Base-by-base conservation (phyloP, 1,284 basidiomycete species). In the Peniophora sp. region DNA sequence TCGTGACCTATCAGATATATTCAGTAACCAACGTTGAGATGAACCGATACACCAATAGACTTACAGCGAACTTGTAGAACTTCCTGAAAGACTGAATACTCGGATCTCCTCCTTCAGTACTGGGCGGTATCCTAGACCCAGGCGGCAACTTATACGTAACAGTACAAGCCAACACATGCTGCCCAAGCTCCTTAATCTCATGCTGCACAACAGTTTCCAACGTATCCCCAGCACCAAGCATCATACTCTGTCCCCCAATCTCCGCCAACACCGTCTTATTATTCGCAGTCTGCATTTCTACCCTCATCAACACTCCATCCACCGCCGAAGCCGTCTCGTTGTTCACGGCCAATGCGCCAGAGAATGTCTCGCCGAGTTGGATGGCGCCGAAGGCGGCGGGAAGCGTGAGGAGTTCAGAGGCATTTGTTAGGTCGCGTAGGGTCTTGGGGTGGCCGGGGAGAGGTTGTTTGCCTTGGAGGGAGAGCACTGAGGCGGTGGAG, bases 41-140 rank as follows among this genome's bases (percentile, higher is more conserved):
- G n/a, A n/a, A n/a, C n/a, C n/a, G n/a, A n/a, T n/a, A n/a, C n/a
- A n/a, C n/a, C n/a, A n/a, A n/a, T n/a, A 17, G 34, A 77, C 86
- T 64, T 62, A 92, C 91, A 38, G 78, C 80, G 65, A 93, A 94
- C 65, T 92, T 93, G 70, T 92, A 89, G 68, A 90, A 93, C 62
- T 92, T 90, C 53, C 87, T 78, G 63, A 93, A 90, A 32, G 81
- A 83, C 61, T 87, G 80, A 27, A 85, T 55, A 25, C 62, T 68
- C 2, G 81, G 76, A 60, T 87, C 83, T n/a, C 50, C 53, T 8
- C 25, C 47, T 19, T 51, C 65, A 12, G 68, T 70, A 9, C 73
- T 63, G 8, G 55, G 47, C n/a, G 73, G 69, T 14, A 75, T 73
- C 27, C 56, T 48, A 50, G 72, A 66, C 54, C 75, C 74, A 20